Evolutionary conservation across 257 asterid species (phyloP).

Genomic region (Petrea volubilis): DNA sequence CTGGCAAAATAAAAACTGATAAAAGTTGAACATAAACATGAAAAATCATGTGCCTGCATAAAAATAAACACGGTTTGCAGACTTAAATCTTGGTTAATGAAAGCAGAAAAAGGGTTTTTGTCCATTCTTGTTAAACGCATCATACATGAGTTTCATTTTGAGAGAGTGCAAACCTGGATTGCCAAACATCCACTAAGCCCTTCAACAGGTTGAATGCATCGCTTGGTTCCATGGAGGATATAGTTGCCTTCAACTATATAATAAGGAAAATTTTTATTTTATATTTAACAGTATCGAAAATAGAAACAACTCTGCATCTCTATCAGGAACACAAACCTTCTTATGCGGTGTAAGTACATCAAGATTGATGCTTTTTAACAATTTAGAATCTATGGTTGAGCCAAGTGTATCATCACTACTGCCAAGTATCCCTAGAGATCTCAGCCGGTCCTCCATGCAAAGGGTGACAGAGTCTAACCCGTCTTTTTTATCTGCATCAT

Average conservation of each 20-base stretch:
- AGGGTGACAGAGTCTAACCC: slow-evolving; percentile 47
- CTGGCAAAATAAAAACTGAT: slow-evolving; percentile 38
- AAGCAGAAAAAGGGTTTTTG: too few species aligned
- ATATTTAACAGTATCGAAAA: neutral
- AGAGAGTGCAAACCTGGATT: slow-evolving; percentile 58
- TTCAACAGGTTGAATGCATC: slow-evolving; percentile 63
- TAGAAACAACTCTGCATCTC: neutral
- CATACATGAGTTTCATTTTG: neutral
- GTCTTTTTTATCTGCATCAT: slow-evolving; percentile 39
- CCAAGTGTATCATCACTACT: slow-evolving; percentile 35
- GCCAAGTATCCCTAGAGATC: slow-evolving; percentile 68
- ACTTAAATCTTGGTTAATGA: neutral
- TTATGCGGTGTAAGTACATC: slow-evolving; percentile 52
- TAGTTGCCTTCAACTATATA: slow-evolving; percentile 59
- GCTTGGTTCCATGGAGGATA: slow-evolving; percentile 58
- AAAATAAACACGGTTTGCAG: neutral
- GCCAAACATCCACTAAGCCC: slow-evolving; percentile 68
- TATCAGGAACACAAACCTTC: slow-evolving; percentile 48
- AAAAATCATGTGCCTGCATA: neutral
- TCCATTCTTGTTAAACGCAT: neutral
- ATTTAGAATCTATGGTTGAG: slow-evolving; percentile 40
- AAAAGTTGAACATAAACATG: slow-evolving; percentile 1
- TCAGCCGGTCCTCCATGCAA: slow-evolving; percentile 81
- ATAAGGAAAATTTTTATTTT: slow-evolving; percentile 6
- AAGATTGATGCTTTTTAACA: slow-evolving; percentile 60